phyloP scores from a whole-genome alignment of 345 rosid genomes.

The Lumnitzera littorea region DNA sequence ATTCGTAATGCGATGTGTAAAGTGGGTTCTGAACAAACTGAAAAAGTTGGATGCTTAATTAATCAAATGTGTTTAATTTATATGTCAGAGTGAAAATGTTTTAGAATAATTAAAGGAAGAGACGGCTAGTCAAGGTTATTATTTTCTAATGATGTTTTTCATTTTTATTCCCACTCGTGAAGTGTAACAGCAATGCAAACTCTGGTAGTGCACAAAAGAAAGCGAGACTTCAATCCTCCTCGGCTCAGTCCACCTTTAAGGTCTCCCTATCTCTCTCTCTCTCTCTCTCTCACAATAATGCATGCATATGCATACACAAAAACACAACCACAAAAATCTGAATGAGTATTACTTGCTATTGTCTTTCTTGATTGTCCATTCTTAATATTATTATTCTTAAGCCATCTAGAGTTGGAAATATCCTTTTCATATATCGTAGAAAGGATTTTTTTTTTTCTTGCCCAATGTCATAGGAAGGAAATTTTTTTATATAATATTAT shows the following conservation, averaged over 20 bases:
- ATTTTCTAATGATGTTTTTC: not conserved
- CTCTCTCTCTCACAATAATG: constrained; percentile 26
- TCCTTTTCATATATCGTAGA: constrained; percentile 13
- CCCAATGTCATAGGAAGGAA: not conserved
- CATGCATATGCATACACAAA: constrained; percentile 27
- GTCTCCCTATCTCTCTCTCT: constrained; percentile 23
- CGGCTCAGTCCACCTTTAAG: constrained; percentile 76
- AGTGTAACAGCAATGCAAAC: constrained; percentile 65
- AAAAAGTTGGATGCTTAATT: too few species aligned
- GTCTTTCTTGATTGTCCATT: constrained; percentile 81
- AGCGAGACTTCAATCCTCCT: constrained; percentile 81
- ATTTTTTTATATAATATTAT: not conserved
- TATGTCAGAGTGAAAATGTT: too few species aligned
- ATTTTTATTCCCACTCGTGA: constrained; percentile 5
- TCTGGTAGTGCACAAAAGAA: constrained; percentile 79
- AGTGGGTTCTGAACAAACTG: too few species aligned
- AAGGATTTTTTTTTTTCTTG: too few species aligned
- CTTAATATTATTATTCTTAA: constrained; percentile 46
- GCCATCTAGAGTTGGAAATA: not conserved
- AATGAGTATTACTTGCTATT: constrained; percentile 19
- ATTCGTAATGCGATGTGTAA: too few species aligned
- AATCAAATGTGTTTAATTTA: too few species aligned
- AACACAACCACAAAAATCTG: constrained; percentile 35
- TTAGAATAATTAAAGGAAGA: too few species aligned
- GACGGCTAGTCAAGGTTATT: too few species aligned